Base-by-base conservation (phyloP, 441 rosid genomes). In the Eutrema salsugineum region DNA sequence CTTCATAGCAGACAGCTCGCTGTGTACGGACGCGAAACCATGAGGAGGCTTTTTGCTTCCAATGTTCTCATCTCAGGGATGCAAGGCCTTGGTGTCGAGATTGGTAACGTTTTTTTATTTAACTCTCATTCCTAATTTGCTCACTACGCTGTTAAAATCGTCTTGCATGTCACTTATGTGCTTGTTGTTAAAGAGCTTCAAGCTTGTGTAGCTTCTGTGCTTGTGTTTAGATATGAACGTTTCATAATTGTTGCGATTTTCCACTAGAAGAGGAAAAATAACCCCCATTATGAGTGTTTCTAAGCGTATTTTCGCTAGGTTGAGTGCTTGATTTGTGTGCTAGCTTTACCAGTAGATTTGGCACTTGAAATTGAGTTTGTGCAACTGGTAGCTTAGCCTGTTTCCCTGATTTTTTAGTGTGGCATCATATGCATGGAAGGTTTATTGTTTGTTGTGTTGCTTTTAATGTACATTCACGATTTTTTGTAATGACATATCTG, bases 1-100 rank as follows among this genome's bases (percentile, higher is more conserved):
- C 96, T 95, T 27, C 98, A 95, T 77, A 95, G 99, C 64, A 86
- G 99, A 42, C 99, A 94, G 92, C 97, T 94, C 11, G 99, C 99
- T 0, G 97, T 94, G 19, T 92, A 95, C 32, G 99, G 99, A 48
- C 96, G 99, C 0, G 99, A 94, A 85, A 92, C 99, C 6, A 92
- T 94, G 97, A 85, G 96, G 38, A 80, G 86, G 53, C 91, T 94
- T 47, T 94, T 94, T 64, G 96, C 88, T 5, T 94, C 98, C 4
- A 90, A 84, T 28, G 80, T 94, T 39, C 97, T 94, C 40, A 73
- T 94, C 17, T 94, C 99, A 0, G 99, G 99, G 69, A 74, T 94
- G 80, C 91, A 89, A 22, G 99, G 99, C 14, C 92, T 94, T 11
- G 99, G 99, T 35, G 97, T 84, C 6, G 99, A 94, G 88, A 90